Evolutionary conservation across 139 green algal species (phyloP).

Genomic region (Yamagishiella unicocca): DNA sequence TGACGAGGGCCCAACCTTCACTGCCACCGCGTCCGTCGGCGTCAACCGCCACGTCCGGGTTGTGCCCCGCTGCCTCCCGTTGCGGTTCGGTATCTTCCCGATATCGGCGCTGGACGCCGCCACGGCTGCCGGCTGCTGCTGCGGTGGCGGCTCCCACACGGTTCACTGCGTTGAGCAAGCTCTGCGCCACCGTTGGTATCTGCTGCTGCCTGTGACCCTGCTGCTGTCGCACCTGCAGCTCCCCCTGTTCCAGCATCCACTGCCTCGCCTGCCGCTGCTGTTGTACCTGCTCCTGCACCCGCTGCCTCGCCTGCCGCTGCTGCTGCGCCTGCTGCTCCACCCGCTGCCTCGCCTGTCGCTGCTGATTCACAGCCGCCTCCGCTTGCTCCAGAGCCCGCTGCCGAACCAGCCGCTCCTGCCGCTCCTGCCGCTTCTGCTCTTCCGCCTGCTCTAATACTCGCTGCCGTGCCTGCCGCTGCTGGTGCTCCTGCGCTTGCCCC

Average conservation of each 20-base stretch:
- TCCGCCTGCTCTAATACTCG: too few relatives aligned
- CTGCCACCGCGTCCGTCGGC: too few relatives aligned
- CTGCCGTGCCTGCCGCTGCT: neutral
- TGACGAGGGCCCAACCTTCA: too few relatives aligned
- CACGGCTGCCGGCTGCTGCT: too few relatives aligned
- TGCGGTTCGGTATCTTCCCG: too few relatives aligned
- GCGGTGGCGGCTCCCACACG: too few relatives aligned
- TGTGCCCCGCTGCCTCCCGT: too few relatives aligned
- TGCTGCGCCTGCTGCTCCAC: neutral
- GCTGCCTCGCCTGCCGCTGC: neutral
- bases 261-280: neutral
- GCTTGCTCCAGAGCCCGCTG: neutral
- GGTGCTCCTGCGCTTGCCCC: neutral
- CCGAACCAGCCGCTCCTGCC: neutral
- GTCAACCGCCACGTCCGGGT: too few relatives aligned
- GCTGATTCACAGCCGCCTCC: neutral
- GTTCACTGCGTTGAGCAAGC: too few relatives aligned
- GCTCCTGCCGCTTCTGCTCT: neutral
- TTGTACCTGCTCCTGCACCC: neutral
- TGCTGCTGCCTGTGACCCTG: neutral
- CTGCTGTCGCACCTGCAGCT: neutral
- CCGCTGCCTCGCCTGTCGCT: neutral
- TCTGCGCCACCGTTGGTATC: too few relatives aligned
- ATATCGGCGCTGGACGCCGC: too few relatives aligned
- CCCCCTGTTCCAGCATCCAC: neutral